A percentile compares a stretch with the other conserved stretches of the same genome.
Conservation (phyloP, 2,329 filamentous ascomycete species). For the Aspergillus ruber region DNA sequence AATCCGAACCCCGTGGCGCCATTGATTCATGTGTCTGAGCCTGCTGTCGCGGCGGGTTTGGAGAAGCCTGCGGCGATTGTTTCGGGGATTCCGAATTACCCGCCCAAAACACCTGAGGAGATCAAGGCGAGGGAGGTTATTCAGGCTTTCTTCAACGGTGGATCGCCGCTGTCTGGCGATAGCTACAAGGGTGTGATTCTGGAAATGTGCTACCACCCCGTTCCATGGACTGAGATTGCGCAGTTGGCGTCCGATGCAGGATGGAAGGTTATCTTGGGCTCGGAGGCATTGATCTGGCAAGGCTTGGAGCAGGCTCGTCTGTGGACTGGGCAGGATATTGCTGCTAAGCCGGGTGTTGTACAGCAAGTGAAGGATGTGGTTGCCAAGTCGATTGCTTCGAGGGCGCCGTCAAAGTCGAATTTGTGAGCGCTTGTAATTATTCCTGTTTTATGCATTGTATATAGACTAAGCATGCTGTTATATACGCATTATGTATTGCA, state of each 20-base stretch:
- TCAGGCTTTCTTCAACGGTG: conserved; percentile 27
- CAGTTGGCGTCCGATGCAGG: conserved; percentile 54
- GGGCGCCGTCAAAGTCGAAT: conserved; percentile 19
- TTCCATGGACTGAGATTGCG: conserved; percentile 61
- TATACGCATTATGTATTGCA: conserved; percentile 3
- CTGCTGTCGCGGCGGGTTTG: conserved; percentile 54
- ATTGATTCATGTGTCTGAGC: conserved; percentile 56
- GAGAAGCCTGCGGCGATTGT: conserved; percentile 62
- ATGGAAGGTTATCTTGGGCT: conserved; percentile 70
- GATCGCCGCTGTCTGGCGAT: conserved; percentile 7
- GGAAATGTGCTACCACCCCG: conserved; percentile 79
- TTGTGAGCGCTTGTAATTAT: conserved; percentile 16
- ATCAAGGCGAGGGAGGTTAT: conserved; percentile 51
- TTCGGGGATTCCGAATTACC: conserved; percentile 68
- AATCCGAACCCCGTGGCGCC: conserved; percentile 30
- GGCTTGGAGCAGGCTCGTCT: conserved; percentile 59
- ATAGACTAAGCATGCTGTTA: background rate
- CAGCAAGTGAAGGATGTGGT: conserved; percentile 52
- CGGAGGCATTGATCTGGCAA: conserved; percentile 71
- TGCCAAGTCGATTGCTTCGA: conserved; percentile 41
- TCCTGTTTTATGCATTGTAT: conserved; percentile 4
- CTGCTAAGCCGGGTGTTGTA: conserved; percentile 51
- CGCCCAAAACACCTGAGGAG: conserved; percentile 61
- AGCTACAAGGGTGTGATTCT: conserved; percentile 60
- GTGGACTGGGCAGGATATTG: conserved; percentile 59